A percentile compares a stretch with the other conserved stretches of the same genome.
Conservation (phyloP, 2,329 filamentous ascomycete genomes). For the Sclerotiophoma versabilis region DNA sequence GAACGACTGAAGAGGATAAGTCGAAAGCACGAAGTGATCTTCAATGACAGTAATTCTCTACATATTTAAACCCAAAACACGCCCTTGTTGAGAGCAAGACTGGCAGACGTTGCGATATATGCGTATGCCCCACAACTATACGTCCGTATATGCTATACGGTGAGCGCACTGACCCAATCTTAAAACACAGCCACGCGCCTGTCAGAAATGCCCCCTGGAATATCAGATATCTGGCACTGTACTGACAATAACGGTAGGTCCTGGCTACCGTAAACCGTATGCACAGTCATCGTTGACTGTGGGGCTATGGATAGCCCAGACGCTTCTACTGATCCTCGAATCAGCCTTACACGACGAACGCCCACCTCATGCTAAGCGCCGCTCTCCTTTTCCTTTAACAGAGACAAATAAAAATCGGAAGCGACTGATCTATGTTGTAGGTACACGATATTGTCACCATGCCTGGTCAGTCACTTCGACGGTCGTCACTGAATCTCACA, state of each 20-base stretch:
- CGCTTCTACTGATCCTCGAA: background rate
- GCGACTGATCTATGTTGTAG: background rate
- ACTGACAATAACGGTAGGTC: background rate
- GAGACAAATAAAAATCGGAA: no score
- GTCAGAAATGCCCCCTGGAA: background rate
- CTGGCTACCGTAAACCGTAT: conserved; percentile 5
- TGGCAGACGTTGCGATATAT: background rate
- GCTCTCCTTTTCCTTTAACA: no score
- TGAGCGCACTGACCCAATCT: conserved; percentile 10
- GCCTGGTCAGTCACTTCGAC: no score
- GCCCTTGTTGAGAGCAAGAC: background rate
- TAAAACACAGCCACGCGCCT: conserved; percentile 12
- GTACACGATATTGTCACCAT: no score
- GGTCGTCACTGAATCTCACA: no score
- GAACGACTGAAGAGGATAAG: background rate
- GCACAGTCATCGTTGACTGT: background rate
- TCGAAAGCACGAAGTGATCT: background rate
- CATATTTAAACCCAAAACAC: conserved; percentile 5
- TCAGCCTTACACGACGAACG: background rate
- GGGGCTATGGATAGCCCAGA: no score
- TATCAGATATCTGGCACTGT: background rate
- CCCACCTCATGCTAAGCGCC: no score
- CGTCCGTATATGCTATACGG: conserved; percentile 19
- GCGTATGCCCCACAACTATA: conserved; percentile 5
- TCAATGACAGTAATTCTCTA: background rate